These are phyloP conservation scores for Apocynum venetum DNA, from an alignment of 257 asterid genomes.

Conservation along the genomic window DNA sequence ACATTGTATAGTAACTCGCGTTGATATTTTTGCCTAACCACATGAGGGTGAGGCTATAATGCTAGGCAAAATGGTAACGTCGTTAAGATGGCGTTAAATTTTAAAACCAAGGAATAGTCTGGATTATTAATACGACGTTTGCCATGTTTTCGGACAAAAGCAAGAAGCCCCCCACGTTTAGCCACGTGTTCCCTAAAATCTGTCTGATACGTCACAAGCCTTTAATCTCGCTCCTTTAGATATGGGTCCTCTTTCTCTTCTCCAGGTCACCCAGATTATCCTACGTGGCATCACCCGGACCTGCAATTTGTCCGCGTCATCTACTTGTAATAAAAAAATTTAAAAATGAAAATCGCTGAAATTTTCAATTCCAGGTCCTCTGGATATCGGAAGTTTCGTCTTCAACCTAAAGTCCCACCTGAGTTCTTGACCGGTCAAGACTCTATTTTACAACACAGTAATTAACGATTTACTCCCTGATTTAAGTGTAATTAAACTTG, in stretches of 20 bases:
- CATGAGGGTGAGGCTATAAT: not conserved
- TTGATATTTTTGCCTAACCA: conserved; percentile 23
- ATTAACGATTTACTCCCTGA: conserved; percentile 7
- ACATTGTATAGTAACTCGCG: no score
- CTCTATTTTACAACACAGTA: not conserved
- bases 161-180: no score
- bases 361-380: not conserved
- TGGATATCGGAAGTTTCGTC: not conserved
- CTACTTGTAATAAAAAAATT: not conserved
- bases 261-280: conserved; percentile 27
- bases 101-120: no score
- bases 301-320: conserved; percentile 39
- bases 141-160: no score
- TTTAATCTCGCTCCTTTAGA: conserved; percentile 31
- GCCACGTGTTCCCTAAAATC: no score
- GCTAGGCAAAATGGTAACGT: no score
- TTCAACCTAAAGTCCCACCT: conserved; percentile 17
- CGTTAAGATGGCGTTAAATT: no score
- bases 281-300: conserved; percentile 37
- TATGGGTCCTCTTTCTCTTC: conserved; percentile 33
- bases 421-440: not conserved
- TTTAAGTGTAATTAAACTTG: conserved; percentile 6
- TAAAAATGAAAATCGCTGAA: conserved; percentile 3
- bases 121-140: no score
- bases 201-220: no score